Base-by-base conservation (phyloP, 768 basidiomycete species). In the Pleurotus tuoliensis region DNA sequence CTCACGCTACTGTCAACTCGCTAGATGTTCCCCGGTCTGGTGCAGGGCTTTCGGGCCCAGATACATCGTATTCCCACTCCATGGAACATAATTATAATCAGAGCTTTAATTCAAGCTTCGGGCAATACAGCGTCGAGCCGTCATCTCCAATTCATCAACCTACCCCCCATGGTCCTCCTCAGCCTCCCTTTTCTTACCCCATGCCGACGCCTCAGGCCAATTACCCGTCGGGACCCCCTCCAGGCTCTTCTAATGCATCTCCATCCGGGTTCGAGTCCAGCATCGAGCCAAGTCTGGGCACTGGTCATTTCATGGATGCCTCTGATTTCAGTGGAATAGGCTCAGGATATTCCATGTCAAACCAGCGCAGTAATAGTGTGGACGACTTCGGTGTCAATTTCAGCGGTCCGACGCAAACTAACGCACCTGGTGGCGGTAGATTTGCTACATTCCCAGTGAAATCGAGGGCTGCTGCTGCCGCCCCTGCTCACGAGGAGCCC, bases 391-490 rank as follows among this genome's bases (percentile, higher is more conserved):
- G 73, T 16, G 63, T 73, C n/a, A 68, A 66, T 25, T 56, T 55
- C n/a, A 58, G 62, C 5, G 44, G 63, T 9, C 66, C 67, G 13
- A 55, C 62, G 0, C 57, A 65, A 3, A 58, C 58, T 1, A 57
- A 63, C 3, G 63, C 60, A 25, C 63, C 64, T 25, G 61, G 62
- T 8, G 79, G 78, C 1, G 79, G 79, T 0, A 76, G 83, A 13
- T 90, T 88, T 62, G 83, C 84, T 22, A 90, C 89, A 1, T 82
- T 89, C 69, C 88, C 87, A 0, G 76, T 80, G 15, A 77, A 81
- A 57, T 66, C 69, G 56, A 62, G 67, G 49, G 66, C 61, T 38
- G 56, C 58, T 7, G 67, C 74, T 5, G 65, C 7, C 64, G 62
- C 65, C 3, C 57, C 67, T 27, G 16, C 47, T 44, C 16, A 12